Conservation (phyloP, 129 eudicot genomes). For the Lactuca sativa region DNA sequence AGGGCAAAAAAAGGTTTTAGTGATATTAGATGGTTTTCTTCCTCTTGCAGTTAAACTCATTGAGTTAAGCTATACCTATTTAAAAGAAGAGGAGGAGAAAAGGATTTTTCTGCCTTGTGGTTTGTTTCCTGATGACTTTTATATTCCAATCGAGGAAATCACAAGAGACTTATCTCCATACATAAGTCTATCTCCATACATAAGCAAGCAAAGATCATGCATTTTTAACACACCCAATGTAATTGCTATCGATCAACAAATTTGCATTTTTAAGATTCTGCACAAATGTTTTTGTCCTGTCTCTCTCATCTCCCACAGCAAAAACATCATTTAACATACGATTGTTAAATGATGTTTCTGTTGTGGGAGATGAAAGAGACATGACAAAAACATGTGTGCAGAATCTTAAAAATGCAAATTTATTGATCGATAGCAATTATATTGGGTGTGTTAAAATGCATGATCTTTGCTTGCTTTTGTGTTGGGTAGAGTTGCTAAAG, state of each 20-base stretch:
- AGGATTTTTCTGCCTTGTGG: constrained; percentile 4
- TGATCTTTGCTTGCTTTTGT: constrained; percentile 12
- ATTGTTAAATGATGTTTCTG: background rate
- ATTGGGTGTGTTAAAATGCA: constrained; percentile 4
- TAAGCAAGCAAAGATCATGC: constrained; percentile 7
- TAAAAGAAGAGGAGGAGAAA: background rate
- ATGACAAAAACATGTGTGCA: background rate
- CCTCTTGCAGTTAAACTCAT: constrained; percentile 17
- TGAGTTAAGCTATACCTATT: background rate
- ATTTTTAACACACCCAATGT: background rate
- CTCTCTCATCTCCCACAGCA: background rate
- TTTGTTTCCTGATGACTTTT: background rate
- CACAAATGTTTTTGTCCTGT: background rate
- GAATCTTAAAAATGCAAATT: background rate
- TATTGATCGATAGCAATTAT: background rate
- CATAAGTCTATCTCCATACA: background rate
- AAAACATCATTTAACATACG: too few species aligned
- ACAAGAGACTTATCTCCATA: background rate
- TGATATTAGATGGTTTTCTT: too few species aligned
- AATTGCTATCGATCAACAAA: background rate
- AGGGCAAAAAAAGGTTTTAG: too few species aligned
- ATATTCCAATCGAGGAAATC: background rate
- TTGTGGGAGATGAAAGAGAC: background rate
- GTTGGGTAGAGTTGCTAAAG: background rate
- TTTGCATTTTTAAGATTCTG: background rate